phyloP scores from a whole-genome alignment of 257 asterid species.

The Gentiana dahurica region DNA sequence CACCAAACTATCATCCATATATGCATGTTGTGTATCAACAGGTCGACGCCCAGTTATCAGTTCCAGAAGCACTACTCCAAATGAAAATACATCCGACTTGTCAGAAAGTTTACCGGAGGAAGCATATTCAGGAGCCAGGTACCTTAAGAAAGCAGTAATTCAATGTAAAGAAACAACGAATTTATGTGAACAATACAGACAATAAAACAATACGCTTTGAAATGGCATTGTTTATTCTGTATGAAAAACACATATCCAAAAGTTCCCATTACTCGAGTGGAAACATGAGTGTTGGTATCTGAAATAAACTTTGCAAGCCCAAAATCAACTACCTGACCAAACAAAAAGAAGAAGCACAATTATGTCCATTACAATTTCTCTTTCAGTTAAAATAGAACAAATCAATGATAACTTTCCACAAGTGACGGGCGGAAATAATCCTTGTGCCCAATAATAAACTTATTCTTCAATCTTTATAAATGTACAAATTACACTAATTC shows the following conservation, averaged over 20 bases:
- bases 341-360: no score
- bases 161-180: slow-evolving; percentile 4
- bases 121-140: slow-evolving; percentile 91
- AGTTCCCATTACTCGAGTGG: slow-evolving; percentile 70
- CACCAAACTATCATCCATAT: slow-evolving; percentile 71
- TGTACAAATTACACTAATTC: no score
- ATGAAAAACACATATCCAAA: slow-evolving; percentile 29
- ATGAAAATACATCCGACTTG: slow-evolving; percentile 87
- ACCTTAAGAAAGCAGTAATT: slow-evolving; percentile 24
- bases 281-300: slow-evolving; percentile 50
- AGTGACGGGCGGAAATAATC: no score
- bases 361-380: not conserved
- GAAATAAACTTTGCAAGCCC: slow-evolving; percentile 53
- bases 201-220: not conserved
- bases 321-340: slow-evolving; percentile 58
- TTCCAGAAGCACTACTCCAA: slow-evolving; percentile 81
- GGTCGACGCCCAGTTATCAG: slow-evolving; percentile 25
- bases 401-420: no score
- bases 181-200: not conserved
- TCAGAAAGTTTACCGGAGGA: slow-evolving; percentile 82
- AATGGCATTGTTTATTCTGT: no score
- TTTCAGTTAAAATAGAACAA: no score
- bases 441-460: no score
- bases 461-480: no score
- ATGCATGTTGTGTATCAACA: slow-evolving; percentile 30